Evolutionary conservation across 2,329 filamentous ascomycete species (phyloP), one percentile per base, ranked within the genome.

Genomic region (Sordariomycetes sp.): DNA sequence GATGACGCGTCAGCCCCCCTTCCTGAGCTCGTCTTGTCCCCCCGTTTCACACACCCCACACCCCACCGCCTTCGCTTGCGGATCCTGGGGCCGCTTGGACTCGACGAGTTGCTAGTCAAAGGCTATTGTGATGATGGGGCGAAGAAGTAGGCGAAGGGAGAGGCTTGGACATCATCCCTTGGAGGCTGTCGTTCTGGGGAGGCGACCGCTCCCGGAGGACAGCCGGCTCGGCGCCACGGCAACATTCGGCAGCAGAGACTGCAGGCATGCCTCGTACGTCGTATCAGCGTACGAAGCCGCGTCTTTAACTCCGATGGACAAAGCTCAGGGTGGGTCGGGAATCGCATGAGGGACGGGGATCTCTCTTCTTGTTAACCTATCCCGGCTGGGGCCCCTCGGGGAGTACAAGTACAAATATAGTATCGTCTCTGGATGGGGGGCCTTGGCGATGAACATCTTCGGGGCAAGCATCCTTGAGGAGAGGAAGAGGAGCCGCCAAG

Each of bases 1-100:
- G 55, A 56, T 56, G 55, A 56, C 55, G 55, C 55, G 55, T 56
- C 55, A 52, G 20, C 50, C n/a, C 34, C 45, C 28, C 28, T 4
- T 32, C 28, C 28, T 32, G 28, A 8, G 28, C 10, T 25, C 25
- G 34, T 35, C 34, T 17, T 52, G 32, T 20, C 22, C 51, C 15
- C 25, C 52, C 22, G 25, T 48, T 36, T 52, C 55, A 48, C 55
- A 56, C 53, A 35, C 24, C 42, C n/a, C 54, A 34, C 36, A n/a
- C 22, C 53, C 24, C 35, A 24, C 35, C 22, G 7, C 17, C 36
- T 45, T 45, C n/a, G 6, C n/a, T 45, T 45, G 39, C 39, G 39
- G 28, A 32, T 45, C 39, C 39, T 17, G 39, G 15, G 39, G 39
- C 4, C 28, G 28, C 28, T 32, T 32, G 28, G 28, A 32, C 28